Conservation (phyloP, 352 stramenopile species). For the Pythium guiyangense region DNA sequence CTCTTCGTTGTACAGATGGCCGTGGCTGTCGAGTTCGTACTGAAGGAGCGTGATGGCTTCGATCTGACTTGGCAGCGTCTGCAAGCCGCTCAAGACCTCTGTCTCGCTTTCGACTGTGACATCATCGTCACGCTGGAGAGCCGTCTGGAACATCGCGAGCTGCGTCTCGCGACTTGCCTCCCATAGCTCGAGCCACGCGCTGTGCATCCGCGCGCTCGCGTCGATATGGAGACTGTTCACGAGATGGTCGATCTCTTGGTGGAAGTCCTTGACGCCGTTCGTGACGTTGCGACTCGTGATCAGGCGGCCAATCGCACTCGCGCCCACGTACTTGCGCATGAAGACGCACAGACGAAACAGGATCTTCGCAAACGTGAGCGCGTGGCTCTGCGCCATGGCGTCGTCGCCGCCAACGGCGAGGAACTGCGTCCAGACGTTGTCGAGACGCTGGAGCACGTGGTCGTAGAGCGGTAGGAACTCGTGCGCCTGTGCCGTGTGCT, state of each 20-base stretch:
- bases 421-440: neutral
- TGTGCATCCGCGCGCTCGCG: neutral
- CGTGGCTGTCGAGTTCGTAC: constrained; percentile 7
- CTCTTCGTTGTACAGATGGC: constrained; percentile 8
- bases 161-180: neutral
- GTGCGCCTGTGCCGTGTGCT: neutral
- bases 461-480: constrained; percentile 4
- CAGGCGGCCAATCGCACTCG: neutral
- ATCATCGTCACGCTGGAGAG: neutral
- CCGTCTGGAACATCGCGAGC: neutral
- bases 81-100: no score
- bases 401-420: neutral
- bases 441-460: neutral
- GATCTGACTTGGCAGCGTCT: constrained; percentile 3
- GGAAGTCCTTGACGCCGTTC: constrained; percentile 5
- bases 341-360: constrained; percentile 4
- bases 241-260: constrained; percentile 11
- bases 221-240: neutral
- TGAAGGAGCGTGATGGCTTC: constrained; percentile 4
- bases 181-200: constrained; percentile 1
- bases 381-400: neutral
- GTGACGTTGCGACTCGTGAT: constrained; percentile 7
- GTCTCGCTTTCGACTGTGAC: neutral
- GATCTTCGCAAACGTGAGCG: constrained; percentile 6
- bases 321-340: constrained; percentile 1